phyloP scores from a whole-genome alignment of 371 early-diverging fungal species.

The Vavraia culicis region DNA sequence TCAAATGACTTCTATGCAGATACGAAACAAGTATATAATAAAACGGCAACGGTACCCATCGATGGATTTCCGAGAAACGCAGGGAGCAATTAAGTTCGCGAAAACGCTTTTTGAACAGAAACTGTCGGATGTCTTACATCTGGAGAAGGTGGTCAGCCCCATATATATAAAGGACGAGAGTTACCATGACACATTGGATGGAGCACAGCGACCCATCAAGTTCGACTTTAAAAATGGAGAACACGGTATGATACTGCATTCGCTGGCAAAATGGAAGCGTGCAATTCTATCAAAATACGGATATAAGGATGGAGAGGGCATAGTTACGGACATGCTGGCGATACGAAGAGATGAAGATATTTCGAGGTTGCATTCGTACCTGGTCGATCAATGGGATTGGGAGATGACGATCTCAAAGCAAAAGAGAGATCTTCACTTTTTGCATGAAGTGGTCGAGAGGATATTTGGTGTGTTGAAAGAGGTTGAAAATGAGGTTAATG shows the following conservation, averaged over 20 bases:
- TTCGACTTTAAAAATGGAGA: slow-evolving; percentile 9
- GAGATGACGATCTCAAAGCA: slow-evolving; percentile 14
- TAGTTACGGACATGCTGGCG: slow-evolving; percentile 27
- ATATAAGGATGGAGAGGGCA: neutral
- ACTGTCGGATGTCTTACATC: too few relatives aligned
- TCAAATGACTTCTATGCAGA: too few relatives aligned
- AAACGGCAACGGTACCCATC: too few relatives aligned
- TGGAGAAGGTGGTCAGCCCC: too few relatives aligned
- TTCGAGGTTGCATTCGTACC: slow-evolving; percentile 21
- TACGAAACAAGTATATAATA: too few relatives aligned
- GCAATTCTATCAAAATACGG: slow-evolving; percentile 6
- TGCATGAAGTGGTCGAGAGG: slow-evolving; percentile 2
- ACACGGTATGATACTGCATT: slow-evolving; percentile 15
- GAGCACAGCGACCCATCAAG: slow-evolving; percentile 14
- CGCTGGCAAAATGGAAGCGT: slow-evolving; percentile 34
- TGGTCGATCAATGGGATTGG: slow-evolving; percentile 38
- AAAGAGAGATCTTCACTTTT: slow-evolving; percentile 9
- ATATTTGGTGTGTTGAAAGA: slow-evolving; percentile 5
- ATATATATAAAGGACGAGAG: too few relatives aligned
- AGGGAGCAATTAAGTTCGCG: too few relatives aligned
- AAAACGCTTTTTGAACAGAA: too few relatives aligned
- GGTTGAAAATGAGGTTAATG: neutral
- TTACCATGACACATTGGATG: slow-evolving; percentile 24
- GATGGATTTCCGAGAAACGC: too few relatives aligned
- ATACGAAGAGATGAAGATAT: slow-evolving; percentile 23